phyloP scores from a whole-genome alignment of 345 rosid species.

The Acer yangbiense region DNA sequence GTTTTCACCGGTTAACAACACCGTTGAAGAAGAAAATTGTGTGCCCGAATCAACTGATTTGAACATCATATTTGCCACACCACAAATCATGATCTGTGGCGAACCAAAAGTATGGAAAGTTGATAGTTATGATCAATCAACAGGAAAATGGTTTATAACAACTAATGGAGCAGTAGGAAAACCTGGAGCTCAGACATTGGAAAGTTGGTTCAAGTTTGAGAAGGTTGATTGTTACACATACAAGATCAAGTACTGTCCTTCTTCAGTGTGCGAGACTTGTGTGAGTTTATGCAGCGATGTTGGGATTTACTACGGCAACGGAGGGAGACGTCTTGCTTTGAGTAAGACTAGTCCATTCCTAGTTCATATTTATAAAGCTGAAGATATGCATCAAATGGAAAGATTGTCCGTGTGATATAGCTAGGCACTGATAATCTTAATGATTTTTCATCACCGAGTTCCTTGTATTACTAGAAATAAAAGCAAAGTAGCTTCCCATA shows the following conservation, averaged over 20 bases:
- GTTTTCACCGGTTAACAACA: neutral
- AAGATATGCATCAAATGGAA: too few relatives aligned
- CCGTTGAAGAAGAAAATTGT: neutral
- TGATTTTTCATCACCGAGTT: too few relatives aligned
- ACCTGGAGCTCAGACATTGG: conserved; percentile 1
- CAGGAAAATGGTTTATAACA: neutral
- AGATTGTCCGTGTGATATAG: too few relatives aligned
- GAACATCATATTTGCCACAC: neutral
- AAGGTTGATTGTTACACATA: neutral
- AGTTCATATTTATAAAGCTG: neutral
- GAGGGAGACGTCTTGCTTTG: neutral
- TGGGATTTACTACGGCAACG: neutral
- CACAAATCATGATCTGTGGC: neutral
- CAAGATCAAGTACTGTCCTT: neutral
- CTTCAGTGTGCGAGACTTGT: neutral
- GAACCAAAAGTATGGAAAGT: neutral
- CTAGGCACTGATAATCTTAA: too few relatives aligned
- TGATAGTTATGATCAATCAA: neutral
- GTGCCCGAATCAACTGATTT: neutral
- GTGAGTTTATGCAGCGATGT: neutral
- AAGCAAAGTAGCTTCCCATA: too few relatives aligned
- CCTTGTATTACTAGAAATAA: too few relatives aligned
- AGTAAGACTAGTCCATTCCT: neutral
- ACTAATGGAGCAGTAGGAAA: neutral
- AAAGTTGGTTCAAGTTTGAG: conserved; percentile 2